These are phyloP conservation scores for Chenopodium album DNA, from an alignment of 148 eudicot genomes.

Conservation along the genomic window DNA sequence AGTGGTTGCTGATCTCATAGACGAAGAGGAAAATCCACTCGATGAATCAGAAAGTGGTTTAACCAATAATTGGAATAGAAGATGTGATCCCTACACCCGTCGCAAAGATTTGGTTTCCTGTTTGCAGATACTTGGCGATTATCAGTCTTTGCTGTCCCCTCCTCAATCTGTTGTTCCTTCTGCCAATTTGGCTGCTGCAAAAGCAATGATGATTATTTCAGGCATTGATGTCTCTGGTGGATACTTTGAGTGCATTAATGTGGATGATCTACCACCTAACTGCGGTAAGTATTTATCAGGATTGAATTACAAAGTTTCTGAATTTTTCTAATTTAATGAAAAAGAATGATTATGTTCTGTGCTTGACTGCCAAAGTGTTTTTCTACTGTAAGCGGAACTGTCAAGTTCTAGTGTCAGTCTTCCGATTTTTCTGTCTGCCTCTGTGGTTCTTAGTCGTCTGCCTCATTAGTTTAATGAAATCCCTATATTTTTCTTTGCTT, in stretches of 20 bases:
- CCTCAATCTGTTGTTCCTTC: conserved; percentile 65
- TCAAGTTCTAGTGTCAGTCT: not conserved
- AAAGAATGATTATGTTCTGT: not conserved
- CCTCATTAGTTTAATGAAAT: not conserved
- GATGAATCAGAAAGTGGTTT: conserved; percentile 38
- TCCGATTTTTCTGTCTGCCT: not conserved
- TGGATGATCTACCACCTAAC: conserved; percentile 60
- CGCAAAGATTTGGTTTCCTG: conserved; percentile 66
- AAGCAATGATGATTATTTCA: conserved; percentile 75
- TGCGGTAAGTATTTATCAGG: conserved; percentile 56
- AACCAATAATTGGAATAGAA: conserved; percentile 36
- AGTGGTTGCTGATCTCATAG: conserved; percentile 79
- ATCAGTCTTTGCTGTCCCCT: conserved; percentile 68
- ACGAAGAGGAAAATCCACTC: conserved; percentile 65
- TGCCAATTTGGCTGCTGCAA: conserved; percentile 90
- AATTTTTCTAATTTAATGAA: not conserved
- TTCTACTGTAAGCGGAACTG: not conserved
- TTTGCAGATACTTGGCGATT: conserved; percentile 70
- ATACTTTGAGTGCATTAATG: conserved; percentile 61
- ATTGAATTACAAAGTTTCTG: not conserved
- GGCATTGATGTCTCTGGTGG: conserved; percentile 56
- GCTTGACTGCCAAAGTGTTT: not conserved
- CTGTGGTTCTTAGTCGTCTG: not conserved
- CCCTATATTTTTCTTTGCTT: not conserved
- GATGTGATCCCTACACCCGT: conserved; percentile 40